Evolutionary conservation across 2,329 filamentous ascomycete genomes (phyloP).

Genomic region (Parafenestella ontariensis): DNA sequence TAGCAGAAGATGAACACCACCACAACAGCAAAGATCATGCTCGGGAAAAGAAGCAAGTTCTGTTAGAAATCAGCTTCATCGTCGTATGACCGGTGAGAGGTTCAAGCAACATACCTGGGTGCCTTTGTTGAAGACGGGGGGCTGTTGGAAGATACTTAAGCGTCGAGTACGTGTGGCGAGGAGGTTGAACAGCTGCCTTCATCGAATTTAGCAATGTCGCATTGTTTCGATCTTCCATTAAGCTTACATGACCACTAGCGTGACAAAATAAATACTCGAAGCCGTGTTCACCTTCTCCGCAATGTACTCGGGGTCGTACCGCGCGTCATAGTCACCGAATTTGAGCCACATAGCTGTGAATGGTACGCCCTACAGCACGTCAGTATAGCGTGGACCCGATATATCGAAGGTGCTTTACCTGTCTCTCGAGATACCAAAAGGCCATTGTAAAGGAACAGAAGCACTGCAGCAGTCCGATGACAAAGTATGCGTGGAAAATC

Average conservation of each 20-base stretch:
- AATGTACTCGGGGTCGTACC: slow-evolving; percentile 35
- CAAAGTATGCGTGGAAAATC: slow-evolving; percentile 74
- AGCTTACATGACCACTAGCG: slow-evolving; percentile 74
- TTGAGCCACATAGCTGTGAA: slow-evolving; percentile 73
- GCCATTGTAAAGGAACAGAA: slow-evolving; percentile 54
- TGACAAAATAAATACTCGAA: slow-evolving; percentile 80
- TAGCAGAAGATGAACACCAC: slow-evolving; percentile 74
- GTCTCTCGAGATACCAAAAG: slow-evolving; percentile 53
- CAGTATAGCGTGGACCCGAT: background rate
- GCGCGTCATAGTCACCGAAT: slow-evolving; percentile 34
- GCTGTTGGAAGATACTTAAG: slow-evolving; percentile 73
- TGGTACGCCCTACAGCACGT: slow-evolving; percentile 60
- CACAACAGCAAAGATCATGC: slow-evolving; percentile 71
- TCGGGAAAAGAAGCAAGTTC: slow-evolving; percentile 74
- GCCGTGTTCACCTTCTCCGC: slow-evolving; percentile 66
- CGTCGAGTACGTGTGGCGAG: slow-evolving; percentile 69
- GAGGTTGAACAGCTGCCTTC: slow-evolving; percentile 75
- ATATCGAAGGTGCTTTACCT: background rate
- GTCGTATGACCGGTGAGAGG: background rate
- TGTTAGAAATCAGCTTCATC: slow-evolving; percentile 37
- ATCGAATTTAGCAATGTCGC: slow-evolving; percentile 9
- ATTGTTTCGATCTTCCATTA: background rate
- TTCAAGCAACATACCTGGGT: slow-evolving; percentile 52
- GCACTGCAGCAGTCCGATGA: slow-evolving; percentile 66
- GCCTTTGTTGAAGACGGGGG: slow-evolving; percentile 67